Evolutionary conservation across 352 stramenopile species (phyloP).

Genomic region (Phytophthora quininea): DNA sequence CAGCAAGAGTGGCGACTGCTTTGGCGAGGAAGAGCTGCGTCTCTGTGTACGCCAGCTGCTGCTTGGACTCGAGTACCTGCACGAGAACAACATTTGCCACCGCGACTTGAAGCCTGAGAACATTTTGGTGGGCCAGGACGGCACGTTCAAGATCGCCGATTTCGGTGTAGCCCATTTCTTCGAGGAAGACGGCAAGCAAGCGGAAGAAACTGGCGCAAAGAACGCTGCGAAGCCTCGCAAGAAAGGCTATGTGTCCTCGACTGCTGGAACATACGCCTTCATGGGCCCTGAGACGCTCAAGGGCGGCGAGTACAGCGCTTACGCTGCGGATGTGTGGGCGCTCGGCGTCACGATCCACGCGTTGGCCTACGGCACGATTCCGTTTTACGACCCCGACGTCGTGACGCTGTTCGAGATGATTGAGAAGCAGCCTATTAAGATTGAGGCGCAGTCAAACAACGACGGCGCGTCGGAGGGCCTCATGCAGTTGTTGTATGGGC

Average conservation of each 20-base stretch:
- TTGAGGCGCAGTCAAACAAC: conserved; percentile 38
- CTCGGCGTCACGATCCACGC: conserved; percentile 86
- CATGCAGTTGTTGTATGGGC: conserved; percentile 52
- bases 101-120: conserved; percentile 89
- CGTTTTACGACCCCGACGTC: conserved; percentile 86
- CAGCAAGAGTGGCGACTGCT: conserved; percentile 30
- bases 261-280: conserved; percentile 85
- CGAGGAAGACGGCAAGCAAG: conserved; percentile 54
- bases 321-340: conserved; percentile 87
- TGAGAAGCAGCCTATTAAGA: conserved; percentile 54
- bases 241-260: conserved; percentile 80
- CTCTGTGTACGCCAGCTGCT: conserved; percentile 74
- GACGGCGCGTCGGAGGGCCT: conserved; percentile 47
- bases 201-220: conserved; percentile 11
- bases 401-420: conserved; percentile 86
- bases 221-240: conserved; percentile 39
- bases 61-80: conserved; percentile 81
- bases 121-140: conserved; percentile 72
- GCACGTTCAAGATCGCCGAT: conserved; percentile 84
- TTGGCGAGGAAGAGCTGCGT: conserved; percentile 65
- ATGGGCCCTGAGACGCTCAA: conserved; percentile 86
- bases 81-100: conserved; percentile 89
- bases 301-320: conserved; percentile 79
- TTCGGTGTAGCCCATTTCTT: conserved; percentile 89
- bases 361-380: conserved; percentile 78